Base-by-base conservation (phyloP, 2,329 filamentous ascomycete genomes). In the Sporothrix brasiliensis region DNA sequence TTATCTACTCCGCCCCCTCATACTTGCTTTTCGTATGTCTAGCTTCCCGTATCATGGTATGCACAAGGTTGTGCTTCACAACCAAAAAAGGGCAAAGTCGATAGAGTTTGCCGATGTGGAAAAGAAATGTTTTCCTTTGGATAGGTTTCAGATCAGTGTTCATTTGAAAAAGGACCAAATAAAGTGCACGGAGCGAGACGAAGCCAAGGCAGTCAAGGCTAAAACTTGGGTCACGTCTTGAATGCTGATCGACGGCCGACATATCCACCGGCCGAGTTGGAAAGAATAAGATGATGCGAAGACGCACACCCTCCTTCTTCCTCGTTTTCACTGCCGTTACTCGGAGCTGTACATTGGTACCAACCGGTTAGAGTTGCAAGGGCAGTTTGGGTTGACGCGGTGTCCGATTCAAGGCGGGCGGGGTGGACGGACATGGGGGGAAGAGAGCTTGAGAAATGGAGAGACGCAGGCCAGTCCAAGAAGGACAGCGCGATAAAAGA, bases 291-390 rank as follows among this genome's bases (percentile, higher is more conserved):
- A 60, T 60, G 56, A 41, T 34, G 41, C 56, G 41, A 34, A 60
- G 56, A 60, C 56, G 41, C 10, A 3, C 19, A 30, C 56, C 34
- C 54, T 58, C 54, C 21, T 41, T 39, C 54, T n/a, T n/a, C n/a
- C 19, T 39, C 16, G 19, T 30, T 16, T 11, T 56, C n/a, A 27
- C n/a, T 19, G 19, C 16, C 10, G 30, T 39, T n/a, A 21, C 56
- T 60, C 30, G 56, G 56, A 24, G 30, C 10, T 41, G 30, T 16
- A 19, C 30, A 60, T 34, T 19, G 19, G 21, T 60, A 16, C 30
- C 30, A 34, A 19, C 56, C 56, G 56, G 19, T 60, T 41, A 60
- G 56, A 60, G 56, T 60, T 60, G 56, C 6, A 60, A 21, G 7
- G 52, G 34, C 34, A 7, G 34, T 34, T 34, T 9, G 11, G 10